Conservation (phyloP, 2,329 filamentous ascomycete genomes). For the Fusarium musae region DNA sequence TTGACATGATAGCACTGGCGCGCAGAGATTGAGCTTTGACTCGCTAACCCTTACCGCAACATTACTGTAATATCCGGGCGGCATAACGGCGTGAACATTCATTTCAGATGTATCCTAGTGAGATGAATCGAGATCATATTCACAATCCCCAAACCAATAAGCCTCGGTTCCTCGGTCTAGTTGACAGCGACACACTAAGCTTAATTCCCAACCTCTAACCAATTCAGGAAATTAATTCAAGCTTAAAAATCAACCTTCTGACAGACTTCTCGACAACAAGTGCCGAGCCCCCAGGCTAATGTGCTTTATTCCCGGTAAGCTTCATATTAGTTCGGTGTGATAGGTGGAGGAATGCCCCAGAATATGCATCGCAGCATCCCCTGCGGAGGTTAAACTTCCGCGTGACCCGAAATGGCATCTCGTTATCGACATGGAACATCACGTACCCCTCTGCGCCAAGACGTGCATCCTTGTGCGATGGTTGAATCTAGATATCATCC, state of each 20-base stretch:
- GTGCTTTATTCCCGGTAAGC: neutral
- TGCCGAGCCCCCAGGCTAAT: neutral
- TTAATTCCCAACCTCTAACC: neutral
- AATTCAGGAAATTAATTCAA: neutral
- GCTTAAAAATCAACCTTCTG: neutral
- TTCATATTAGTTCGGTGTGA: rapidly evolving
- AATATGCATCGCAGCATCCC: neutral
- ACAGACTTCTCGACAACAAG: neutral
- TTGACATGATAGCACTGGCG: no score
- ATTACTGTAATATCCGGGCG: no score
- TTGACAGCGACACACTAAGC: neutral
- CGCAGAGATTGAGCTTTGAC: no score
- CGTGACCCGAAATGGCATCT: conserved; percentile 9
- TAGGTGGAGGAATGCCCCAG: conserved; percentile 15
- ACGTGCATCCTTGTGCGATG: neutral
- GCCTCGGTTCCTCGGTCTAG: neutral
- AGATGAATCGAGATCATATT: no score
- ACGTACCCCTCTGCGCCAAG: conserved; percentile 10
- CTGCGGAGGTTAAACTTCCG: conserved; percentile 22
- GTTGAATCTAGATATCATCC: neutral
- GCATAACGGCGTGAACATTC: no score
- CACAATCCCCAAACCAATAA: no score
- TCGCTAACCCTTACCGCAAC: no score
- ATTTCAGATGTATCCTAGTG: no score
- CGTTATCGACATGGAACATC: neutral